These are phyloP conservation scores for Barbarea vulgaris DNA, from an alignment of 345 rosid genomes.

Conservation along the genomic window DNA sequence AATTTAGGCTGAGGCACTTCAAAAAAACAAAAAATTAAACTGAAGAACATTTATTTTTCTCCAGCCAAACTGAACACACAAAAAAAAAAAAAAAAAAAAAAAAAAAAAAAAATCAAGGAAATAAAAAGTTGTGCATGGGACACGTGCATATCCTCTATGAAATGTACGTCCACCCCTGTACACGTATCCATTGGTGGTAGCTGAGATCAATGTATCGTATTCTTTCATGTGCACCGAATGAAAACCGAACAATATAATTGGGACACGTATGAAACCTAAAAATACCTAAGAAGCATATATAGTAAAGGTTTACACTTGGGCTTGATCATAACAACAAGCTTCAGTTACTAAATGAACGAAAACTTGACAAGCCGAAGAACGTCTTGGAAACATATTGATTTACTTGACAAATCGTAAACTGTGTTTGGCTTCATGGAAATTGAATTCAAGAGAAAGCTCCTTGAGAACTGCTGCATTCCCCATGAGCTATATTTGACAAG, in stretches of 20 bases:
- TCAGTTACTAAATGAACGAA: neutral
- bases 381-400: neutral
- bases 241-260: neutral
- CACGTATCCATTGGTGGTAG: conserved; percentile 17
- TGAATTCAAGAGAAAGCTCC: neutral
- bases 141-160: no score
- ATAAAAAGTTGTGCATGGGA: no score
- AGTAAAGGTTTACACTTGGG: neutral
- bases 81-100: no score
- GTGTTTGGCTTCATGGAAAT: neutral
- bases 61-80: no score
- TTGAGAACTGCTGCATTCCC: neutral
- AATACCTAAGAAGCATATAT: neutral
- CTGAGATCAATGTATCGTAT: conserved; percentile 7
- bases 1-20: no score
- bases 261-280: no score
- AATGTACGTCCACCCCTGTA: no score
- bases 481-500: neutral
- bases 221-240: neutral
- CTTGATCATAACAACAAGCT: neutral
- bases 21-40: no score
- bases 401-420: neutral
- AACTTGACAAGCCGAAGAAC: neutral
- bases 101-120: no score
- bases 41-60: no score